A percentile compares a stretch with the other conserved stretches of the same genome.
phyloP scores from a whole-genome alignment of 2,329 filamentous ascomycete genomes.

The Endothia cerciana region DNA sequence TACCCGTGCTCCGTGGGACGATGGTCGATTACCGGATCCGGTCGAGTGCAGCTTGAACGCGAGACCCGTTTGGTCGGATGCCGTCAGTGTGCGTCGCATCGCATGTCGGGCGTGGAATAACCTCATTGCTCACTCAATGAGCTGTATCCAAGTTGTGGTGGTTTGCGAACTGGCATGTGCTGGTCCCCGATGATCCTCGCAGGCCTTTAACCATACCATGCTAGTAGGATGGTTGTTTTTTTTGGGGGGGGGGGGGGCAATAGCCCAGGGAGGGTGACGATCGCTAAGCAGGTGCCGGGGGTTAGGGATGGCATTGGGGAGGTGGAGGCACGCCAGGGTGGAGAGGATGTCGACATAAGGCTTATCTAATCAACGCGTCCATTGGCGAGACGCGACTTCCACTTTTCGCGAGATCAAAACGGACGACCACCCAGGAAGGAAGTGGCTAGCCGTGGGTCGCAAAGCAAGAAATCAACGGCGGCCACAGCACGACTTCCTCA shows the following conservation, averaged over 20 bases:
- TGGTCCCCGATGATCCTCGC: too few species aligned
- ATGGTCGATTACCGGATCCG: constrained; percentile 20
- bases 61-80: constrained; percentile 17
- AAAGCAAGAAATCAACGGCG: neutral
- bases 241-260: too few species aligned
- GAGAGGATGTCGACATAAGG: neutral
- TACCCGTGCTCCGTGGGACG: neutral
- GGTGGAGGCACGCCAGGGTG: neutral
- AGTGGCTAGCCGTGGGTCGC: neutral
- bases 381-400: neutral
- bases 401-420: neutral
- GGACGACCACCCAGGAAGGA: neutral
- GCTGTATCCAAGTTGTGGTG: neutral
- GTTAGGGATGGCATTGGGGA: neutral
- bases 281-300: neutral
- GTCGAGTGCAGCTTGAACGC: constrained; percentile 19
- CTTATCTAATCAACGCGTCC: constrained; percentile 15
- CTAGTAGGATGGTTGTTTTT: too few species aligned
- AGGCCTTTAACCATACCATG: too few species aligned
- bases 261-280: too few species aligned
- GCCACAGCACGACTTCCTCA: constrained; percentile 18
- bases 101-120: neutral
- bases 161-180: neutral
- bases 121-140: neutral
- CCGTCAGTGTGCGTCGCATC: neutral